A percentile compares a stretch with the other conserved stretches of the same genome.
These are phyloP conservation scores for Lentinula novae-zelandiae DNA, from an alignment of 1,284 basidiomycete genomes.

Conservation along the genomic window DNA sequence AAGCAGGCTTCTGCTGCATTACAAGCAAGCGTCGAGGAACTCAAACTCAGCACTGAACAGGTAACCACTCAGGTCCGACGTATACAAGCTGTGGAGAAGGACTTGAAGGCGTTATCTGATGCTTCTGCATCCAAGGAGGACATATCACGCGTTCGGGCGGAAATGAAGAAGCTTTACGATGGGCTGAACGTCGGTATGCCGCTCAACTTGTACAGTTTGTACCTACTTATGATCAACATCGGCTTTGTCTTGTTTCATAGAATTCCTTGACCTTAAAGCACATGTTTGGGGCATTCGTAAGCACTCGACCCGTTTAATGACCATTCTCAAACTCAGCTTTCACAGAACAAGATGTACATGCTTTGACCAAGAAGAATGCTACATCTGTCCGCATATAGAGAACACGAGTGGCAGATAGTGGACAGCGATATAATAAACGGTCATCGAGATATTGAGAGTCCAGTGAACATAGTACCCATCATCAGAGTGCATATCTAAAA, in stretches of 20 bases:
- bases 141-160: constrained; percentile 65
- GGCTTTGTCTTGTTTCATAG: constrained; percentile 31
- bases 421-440: not conserved
- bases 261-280: constrained; percentile 72
- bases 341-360: constrained; percentile 79
- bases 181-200: constrained; percentile 56
- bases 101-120: constrained; percentile 73
- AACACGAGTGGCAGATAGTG: constrained; percentile 15
- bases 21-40: constrained; percentile 82
- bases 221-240: not conserved
- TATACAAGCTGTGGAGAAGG: constrained; percentile 87
- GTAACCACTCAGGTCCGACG: constrained; percentile 82
- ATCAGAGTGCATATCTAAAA: no score
- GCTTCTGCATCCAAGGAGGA: constrained; percentile 75
- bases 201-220: constrained; percentile 42
- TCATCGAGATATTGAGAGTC: not conserved
- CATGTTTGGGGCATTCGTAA: constrained; percentile 83
- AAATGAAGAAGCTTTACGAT: constrained; percentile 85
- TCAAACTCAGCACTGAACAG: constrained; percentile 82
- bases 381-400: constrained; percentile 50
- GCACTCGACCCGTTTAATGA: constrained; percentile 28
- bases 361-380: constrained; percentile 64
- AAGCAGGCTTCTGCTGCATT: constrained; percentile 80
- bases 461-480: no score
- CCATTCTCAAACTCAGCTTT: not conserved